phyloP scores from a whole-genome alignment of 2,329 filamentous ascomycete genomes.

The Thelonectria blattea region DNA sequence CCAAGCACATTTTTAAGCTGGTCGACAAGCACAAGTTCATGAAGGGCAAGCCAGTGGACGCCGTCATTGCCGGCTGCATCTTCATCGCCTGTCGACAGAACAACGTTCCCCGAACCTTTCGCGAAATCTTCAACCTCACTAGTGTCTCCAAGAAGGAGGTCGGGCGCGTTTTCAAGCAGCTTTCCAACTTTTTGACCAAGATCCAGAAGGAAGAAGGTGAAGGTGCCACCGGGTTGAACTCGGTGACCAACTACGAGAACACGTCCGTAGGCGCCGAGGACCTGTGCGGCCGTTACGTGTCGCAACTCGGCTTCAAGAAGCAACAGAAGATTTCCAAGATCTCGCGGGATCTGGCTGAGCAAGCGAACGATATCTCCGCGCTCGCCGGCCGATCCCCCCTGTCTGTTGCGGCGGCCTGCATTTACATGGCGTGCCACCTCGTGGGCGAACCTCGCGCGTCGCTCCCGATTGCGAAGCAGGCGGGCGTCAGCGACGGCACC shows the following conservation, averaged over 20 bases:
- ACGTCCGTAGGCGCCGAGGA: constrained; percentile 83
- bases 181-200: constrained; percentile 86
- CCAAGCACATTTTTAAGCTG: constrained; percentile 94
- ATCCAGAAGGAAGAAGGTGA: constrained; percentile 65
- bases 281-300: constrained; percentile 89
- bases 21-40: constrained; percentile 92
- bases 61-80: constrained; percentile 93
- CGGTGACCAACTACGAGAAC: constrained; percentile 72
- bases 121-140: constrained; percentile 92
- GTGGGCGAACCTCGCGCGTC: constrained; percentile 79
- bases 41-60: constrained; percentile 94
- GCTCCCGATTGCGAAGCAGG: constrained; percentile 85
- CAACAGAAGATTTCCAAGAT: constrained; percentile 79
- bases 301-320: constrained; percentile 75
- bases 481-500: constrained; percentile 93
- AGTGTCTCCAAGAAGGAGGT: constrained; percentile 98
- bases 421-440: constrained; percentile 92
- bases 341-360: constrained; percentile 77
- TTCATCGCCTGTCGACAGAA: constrained; percentile 97
- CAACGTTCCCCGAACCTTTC: constrained; percentile 85
- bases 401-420: constrained; percentile 92
- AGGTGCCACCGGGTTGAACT: constrained; percentile 55
- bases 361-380: constrained; percentile 77
- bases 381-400: constrained; percentile 92
- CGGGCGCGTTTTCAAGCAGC: constrained; percentile 89